Evolutionary conservation across 495 filamentous ascomycete genomes (phyloP).

Genomic region (Neurospora tetrasperma): DNA sequence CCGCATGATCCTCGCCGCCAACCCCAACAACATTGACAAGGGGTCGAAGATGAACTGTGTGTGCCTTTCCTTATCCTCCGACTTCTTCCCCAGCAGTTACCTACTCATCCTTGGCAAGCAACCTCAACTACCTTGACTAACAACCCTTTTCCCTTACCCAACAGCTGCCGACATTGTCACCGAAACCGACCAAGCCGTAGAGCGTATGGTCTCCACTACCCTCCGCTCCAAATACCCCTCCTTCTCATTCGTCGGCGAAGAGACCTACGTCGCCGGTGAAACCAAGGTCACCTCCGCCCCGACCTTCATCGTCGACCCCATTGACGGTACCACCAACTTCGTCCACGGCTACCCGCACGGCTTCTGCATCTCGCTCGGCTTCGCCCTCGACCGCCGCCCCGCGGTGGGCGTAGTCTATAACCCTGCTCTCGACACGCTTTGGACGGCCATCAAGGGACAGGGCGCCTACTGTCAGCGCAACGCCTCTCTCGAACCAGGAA

Average conservation of each 20-base stretch:
- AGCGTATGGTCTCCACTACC: slow-evolving; percentile 58
- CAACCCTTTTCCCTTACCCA: slow-evolving; percentile 6
- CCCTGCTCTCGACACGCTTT: slow-evolving; percentile 59
- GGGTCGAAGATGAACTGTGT: slow-evolving; percentile 81
- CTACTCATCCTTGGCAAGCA: neutral
- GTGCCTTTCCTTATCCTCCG: neutral
- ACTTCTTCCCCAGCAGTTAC: slow-evolving; percentile 6
- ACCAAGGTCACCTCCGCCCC: slow-evolving; percentile 52
- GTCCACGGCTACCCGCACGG: slow-evolving; percentile 72
- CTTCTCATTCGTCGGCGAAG: slow-evolving; percentile 72
- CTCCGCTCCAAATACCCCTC: slow-evolving; percentile 54
- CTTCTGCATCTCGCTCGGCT: slow-evolving; percentile 65
- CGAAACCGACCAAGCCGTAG: slow-evolving; percentile 75
- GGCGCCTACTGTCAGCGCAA: slow-evolving; percentile 51
- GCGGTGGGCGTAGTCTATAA: slow-evolving; percentile 79
- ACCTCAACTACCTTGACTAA: neutral
- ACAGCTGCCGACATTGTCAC: slow-evolving; percentile 76
- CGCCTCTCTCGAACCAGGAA: slow-evolving; percentile 18
- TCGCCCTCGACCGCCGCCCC: slow-evolving; percentile 52
- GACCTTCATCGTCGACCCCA: slow-evolving; percentile 83
- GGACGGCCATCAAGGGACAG: slow-evolving; percentile 56
- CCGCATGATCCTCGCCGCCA: slow-evolving; percentile 66
- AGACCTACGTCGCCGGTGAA: slow-evolving; percentile 64
- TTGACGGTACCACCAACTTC: slow-evolving; percentile 87
- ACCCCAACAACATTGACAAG: slow-evolving; percentile 50